Evolutionary conservation across 148 eudicot species (phyloP), one percentile per base, ranked within the genome.

Genomic region (Chenopodium album): DNA sequence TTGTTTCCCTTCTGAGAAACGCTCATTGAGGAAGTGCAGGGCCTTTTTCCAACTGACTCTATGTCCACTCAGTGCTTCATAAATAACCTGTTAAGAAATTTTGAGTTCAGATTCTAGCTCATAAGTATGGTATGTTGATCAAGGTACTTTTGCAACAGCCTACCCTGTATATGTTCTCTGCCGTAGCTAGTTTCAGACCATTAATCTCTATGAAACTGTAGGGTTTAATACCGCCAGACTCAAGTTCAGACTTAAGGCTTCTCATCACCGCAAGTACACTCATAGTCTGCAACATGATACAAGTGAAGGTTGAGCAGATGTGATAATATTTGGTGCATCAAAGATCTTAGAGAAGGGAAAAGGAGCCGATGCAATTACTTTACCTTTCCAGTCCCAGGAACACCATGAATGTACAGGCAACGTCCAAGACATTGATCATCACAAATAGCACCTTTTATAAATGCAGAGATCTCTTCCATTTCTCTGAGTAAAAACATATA

Each of bases 331-430:
- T 73, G 11, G 47, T 64, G 70, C 78, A 73, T 69, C 17, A 16
- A 59, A 77, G 22, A 78, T 65, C 48, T 50, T n/a, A 66, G 73
- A 19, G 34, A 73, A 66, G 17, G 72, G 31, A 65, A 64, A 63
- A 8, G 22, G 23, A 31, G 46, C 37, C 69, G 22, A 80, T 11
- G 37, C 37, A 46, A 41, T 7, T 76, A 46, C 56, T 46, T 78
- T 84, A 97, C 99, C 95, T 97, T 97, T 76, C 99, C 98, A 71
- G 99, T 97, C 79, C 99, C 99, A 28, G 99, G 99, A 82, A 97
- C 99, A 81, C 99, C 99, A 82, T 97, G 98, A 82, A 97, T 90
- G 86, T 97, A 97, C 77, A 97, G 92, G 88, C 98, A 97, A 76
- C 98, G 94, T 69, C 99, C 99, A 41, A 94, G 90, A 87, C 99